Base-by-base conservation (phyloP, 306 rosid species). In the Urtica urens region DNA sequence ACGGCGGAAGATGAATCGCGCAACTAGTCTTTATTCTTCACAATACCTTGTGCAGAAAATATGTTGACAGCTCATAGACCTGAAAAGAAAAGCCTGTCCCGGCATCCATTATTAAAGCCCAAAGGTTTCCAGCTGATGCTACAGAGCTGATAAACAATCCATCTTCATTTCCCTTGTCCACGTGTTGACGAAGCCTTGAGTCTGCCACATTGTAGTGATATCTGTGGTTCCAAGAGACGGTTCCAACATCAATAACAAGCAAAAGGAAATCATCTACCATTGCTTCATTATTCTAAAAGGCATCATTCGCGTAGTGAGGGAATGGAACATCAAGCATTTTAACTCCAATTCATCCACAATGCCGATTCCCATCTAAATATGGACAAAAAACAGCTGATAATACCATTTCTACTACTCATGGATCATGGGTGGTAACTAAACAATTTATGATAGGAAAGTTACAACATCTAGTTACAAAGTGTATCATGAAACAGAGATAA, bases 71-170 rank as follows among this genome's bases (percentile, higher is more conserved):
- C 73, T 86, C 94, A 55, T 86, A 86, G 58, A 86, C 96, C 79
- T 86, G 96, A 45, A 79, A 63, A 65, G 90, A 38, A 66, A 82
- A 86, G 26, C 96, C 81, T 0, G 96, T 86, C 70, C 93, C 96
- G 3, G 96, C 94, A 75, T 86, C 96, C 94, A 82, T 86, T 46
- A 83, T 82, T 40, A 86, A 63, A 54, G 96, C 96, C 96, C 96
- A 86, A 13, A 86, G 80, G 66, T 68, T 86, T 24, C 64, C 22
- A 51, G 83, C 65, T 26, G 94, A 77, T 45, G 94, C 96, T 43
- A 86, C 96, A 49, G 76, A 79, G 75, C 94, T 86, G 70, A 86
- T 86, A 53, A 72, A 75, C 55, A 86, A 61, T 44, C 96, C 96
- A 66, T 86, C 94, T 73, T 82, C 96, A 54, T 79, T 86, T 51